phyloP scores from a whole-genome alignment of 2,329 filamentous ascomycete species.

The Westerdykella sp. region DNA sequence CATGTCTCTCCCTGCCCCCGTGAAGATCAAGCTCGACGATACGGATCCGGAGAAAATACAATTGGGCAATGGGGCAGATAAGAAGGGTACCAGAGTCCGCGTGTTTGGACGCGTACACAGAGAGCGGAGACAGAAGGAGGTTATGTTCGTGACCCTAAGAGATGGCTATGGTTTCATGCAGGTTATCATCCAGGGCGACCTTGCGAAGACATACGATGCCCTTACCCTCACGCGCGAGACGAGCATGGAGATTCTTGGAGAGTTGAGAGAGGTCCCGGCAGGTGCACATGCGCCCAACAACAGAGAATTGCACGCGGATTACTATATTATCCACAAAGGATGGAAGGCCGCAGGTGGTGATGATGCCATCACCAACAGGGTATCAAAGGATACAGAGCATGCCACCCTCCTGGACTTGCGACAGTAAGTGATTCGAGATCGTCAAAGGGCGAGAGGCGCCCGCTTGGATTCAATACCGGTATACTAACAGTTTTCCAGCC shows the following conservation, averaged over 20 bases:
- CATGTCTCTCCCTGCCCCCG: slow-evolving; percentile 62
- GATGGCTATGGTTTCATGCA: slow-evolving; percentile 83
- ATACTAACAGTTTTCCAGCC: slow-evolving; percentile 13
- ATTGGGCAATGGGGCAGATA: slow-evolving; percentile 46
- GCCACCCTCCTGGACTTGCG: slow-evolving; percentile 74
- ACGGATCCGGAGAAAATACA: slow-evolving; percentile 54
- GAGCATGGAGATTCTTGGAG: slow-evolving; percentile 76
- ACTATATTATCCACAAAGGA: slow-evolving; percentile 63
- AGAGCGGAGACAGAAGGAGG: slow-evolving; percentile 72
- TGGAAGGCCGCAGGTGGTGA: slow-evolving; percentile 77
- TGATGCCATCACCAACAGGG: slow-evolving; percentile 83
- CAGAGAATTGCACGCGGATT: slow-evolving; percentile 87
- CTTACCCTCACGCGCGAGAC: slow-evolving; percentile 80
- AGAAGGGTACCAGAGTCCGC: slow-evolving; percentile 67
- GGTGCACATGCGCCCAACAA: slow-evolving; percentile 73
- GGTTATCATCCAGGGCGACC: slow-evolving; percentile 71
- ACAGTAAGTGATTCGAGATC: slow-evolving; percentile 42
- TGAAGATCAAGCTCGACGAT: slow-evolving; percentile 69
- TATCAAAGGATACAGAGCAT: slow-evolving; percentile 61
- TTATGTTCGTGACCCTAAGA: slow-evolving; percentile 78
- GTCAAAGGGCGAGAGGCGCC: too few relatives aligned
- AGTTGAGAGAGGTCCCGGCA: slow-evolving; percentile 73
- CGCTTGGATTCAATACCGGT: too few relatives aligned
- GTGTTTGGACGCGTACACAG: slow-evolving; percentile 80
- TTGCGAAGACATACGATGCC: slow-evolving; percentile 89